phyloP scores from a whole-genome alignment of 495 filamentous ascomycete genomes.

The Hypoxylon perforatum region DNA sequence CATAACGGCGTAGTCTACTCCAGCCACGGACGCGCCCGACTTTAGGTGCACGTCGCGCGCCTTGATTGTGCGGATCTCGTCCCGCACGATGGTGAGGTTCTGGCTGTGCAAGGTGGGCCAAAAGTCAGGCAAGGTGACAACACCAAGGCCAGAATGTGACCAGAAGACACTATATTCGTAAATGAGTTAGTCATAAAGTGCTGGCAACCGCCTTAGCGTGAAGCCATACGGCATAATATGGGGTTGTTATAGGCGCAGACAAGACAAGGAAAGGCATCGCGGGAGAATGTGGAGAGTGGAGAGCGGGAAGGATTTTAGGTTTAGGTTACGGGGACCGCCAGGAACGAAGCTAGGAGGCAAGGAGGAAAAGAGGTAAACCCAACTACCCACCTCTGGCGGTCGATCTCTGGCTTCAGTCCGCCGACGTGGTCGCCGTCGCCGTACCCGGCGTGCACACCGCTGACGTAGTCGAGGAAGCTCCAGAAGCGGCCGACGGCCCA shows the following conservation, averaged over 20 bases:
- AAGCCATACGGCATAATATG: too few species aligned
- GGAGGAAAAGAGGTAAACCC: too few species aligned
- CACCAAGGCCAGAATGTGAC: constrained; percentile 51
- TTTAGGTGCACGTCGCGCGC: constrained; percentile 22
- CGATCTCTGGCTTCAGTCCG: constrained; percentile 9
- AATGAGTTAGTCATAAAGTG: too few species aligned
- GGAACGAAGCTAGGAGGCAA: not conserved
- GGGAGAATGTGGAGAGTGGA: too few species aligned
- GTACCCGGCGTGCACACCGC: constrained; percentile 25
- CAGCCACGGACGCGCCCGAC: constrained; percentile 7
- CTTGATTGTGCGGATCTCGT: constrained; percentile 26
- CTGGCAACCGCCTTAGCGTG: too few species aligned
- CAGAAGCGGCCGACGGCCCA: constrained; percentile 18
- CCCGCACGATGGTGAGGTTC: constrained; percentile 46
- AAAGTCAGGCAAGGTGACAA: constrained; percentile 49
- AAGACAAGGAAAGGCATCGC: too few species aligned
- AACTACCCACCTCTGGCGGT: constrained; percentile 12
- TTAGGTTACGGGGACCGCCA: not conserved
- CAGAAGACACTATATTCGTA: constrained; percentile 48
- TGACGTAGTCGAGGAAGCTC: constrained; percentile 18
- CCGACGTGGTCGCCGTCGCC: constrained; percentile 9
- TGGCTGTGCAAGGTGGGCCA: constrained; percentile 52
- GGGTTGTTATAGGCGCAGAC: too few species aligned
- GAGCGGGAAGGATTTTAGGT: too few species aligned
- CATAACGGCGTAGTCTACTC: constrained; percentile 44